Conservation (phyloP, 2,329 filamentous ascomycete genomes). For the Sporothrix euskadiensis region DNA sequence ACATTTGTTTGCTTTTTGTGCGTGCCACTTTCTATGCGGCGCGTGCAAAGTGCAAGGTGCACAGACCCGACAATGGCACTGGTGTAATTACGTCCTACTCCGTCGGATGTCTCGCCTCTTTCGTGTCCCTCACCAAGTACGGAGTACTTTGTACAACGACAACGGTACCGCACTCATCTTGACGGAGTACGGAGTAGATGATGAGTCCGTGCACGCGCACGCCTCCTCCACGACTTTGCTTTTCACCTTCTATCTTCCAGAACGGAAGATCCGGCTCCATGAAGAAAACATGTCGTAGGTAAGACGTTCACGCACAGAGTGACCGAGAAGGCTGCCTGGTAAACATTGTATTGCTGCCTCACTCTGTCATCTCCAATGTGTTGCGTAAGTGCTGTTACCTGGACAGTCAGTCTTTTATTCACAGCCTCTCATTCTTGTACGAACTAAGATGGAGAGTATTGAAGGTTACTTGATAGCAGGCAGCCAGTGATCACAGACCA, state of each 20-base stretch:
- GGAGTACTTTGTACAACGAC: background rate
- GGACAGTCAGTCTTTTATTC: background rate
- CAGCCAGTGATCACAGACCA: background rate
- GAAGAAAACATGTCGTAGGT: background rate
- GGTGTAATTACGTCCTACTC: background rate
- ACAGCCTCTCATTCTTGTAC: background rate
- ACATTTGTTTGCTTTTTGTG: background rate
- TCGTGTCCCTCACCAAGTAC: background rate
- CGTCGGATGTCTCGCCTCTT: background rate
- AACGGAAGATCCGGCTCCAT: slow-evolving; percentile 18
- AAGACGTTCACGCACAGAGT: background rate
- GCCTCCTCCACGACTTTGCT: background rate
- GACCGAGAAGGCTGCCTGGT: background rate
- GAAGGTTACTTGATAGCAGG: background rate
- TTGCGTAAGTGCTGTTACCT: background rate
- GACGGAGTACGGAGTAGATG: background rate
- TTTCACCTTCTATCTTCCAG: background rate
- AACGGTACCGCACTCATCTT: background rate
- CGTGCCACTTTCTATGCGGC: background rate
- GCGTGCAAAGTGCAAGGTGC: background rate
- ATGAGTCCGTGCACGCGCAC: background rate
- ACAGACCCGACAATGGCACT: background rate
- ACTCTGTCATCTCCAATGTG: too few relatives aligned
- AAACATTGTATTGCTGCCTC: background rate
- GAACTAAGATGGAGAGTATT: background rate